Percentiles rank a stretch among this genome's conserved stretches.
Evolutionary conservation across 768 basidiomycete species (phyloP).

Genomic region (Termitomyces sp.): DNA sequence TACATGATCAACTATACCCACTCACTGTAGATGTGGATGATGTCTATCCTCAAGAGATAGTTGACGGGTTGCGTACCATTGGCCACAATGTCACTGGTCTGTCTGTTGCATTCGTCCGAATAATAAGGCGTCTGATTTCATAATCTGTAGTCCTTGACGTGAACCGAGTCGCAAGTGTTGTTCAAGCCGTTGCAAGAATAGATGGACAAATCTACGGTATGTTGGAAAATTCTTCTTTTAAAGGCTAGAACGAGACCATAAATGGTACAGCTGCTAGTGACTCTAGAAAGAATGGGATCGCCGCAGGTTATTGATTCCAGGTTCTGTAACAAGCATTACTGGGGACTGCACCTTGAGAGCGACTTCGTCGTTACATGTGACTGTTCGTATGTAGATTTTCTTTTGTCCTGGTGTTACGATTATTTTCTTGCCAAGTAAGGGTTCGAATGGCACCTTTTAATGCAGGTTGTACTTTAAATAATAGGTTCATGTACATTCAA

Average conservation of each 20-base stretch:
- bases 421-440: neutral
- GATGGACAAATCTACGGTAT: slow-evolving; percentile 61
- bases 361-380: neutral
- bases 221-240: slow-evolving; percentile 17
- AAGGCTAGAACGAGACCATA: neutral
- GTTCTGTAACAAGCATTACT: neutral
- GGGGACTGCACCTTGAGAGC: too few species aligned
- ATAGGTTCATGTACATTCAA: neutral
- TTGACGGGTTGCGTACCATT: slow-evolving; percentile 46
- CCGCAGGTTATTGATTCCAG: slow-evolving; percentile 66
- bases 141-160: slow-evolving; percentile 48
- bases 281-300: slow-evolving; percentile 89
- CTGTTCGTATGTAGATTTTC: neutral
- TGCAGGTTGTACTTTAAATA: neutral
- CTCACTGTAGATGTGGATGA: slow-evolving; percentile 52
- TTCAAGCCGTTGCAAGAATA: slow-evolving; percentile 56
- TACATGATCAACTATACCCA: slow-evolving; percentile 88
- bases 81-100: slow-evolving; percentile 73
- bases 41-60: slow-evolving; percentile 47
- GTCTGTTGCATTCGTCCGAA: slow-evolving; percentile 8
- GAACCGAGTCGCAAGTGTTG: slow-evolving; percentile 66
- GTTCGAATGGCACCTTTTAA: too few species aligned
- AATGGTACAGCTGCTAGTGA: slow-evolving; percentile 69
- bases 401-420: neutral
- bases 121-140: neutral